Conservation (phyloP, 2,329 filamentous ascomycete species). For the Parascedosporium putredinis region DNA sequence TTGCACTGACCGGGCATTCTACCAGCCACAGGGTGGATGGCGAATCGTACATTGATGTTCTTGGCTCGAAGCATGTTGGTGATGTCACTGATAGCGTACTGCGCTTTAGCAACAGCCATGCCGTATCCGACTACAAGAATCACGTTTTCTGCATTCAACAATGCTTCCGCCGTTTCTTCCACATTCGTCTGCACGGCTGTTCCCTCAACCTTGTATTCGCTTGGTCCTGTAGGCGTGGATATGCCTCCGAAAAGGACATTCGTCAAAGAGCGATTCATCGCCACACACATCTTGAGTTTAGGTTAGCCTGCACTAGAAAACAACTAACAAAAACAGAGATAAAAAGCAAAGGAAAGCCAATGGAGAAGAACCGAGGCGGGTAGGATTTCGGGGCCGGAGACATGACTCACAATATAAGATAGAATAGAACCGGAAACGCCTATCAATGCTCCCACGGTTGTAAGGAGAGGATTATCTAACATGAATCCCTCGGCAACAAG, state of each 20-base stretch:
- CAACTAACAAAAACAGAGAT: background rate
- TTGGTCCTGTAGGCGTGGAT: conserved; percentile 43
- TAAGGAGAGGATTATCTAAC: conserved; percentile 77
- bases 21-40: conserved; percentile 82
- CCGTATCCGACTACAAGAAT: conserved; percentile 89
- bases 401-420: conserved; percentile 56
- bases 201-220: conserved; percentile 68
- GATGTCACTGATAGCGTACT: conserved; percentile 82
- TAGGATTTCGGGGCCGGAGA: too few species aligned
- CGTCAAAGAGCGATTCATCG: conserved; percentile 83
- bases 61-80: conserved; percentile 62
- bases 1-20: conserved; percentile 93
- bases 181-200: conserved; percentile 67
- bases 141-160: conserved; percentile 69
- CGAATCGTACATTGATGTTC: conserved; percentile 75
- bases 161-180: conserved; percentile 68
- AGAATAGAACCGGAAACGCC: conserved; percentile 83
- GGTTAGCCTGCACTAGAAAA: background rate
- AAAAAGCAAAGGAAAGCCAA: background rate
- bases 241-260: conserved; percentile 86
- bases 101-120: conserved; percentile 89
- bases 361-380: too few species aligned
- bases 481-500: conserved; percentile 86
- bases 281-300: conserved; percentile 52
- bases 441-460: conserved; percentile 76